Conservation (phyloP, 306 rosid species). For the Vigna radiata region DNA sequence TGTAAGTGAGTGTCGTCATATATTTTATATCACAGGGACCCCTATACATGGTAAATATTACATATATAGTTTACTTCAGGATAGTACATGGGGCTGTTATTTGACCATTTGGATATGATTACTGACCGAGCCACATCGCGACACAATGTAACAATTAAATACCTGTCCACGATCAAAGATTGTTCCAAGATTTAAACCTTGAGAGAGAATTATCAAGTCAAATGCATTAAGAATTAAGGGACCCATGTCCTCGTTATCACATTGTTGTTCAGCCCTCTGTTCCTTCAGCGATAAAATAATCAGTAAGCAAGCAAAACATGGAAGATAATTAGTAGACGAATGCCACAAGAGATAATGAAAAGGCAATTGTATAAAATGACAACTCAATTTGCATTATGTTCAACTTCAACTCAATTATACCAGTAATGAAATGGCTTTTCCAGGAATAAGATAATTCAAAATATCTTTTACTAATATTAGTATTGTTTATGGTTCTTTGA, state of each 20-base stretch:
- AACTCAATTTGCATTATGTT: conserved; percentile 4
- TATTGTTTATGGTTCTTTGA: conserved; percentile 23
- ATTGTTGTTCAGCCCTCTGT: conserved; percentile 54
- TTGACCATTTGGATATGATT: background rate
- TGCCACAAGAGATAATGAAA: background rate
- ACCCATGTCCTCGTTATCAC: conserved; percentile 65
- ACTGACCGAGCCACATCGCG: conserved; percentile 2
- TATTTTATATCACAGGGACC: background rate
- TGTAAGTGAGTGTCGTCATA: conserved; percentile 9
- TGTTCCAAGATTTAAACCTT: conserved; percentile 88
- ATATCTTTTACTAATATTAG: background rate
- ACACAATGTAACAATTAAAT: conserved; percentile 27
- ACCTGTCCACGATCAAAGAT: conserved; percentile 84
- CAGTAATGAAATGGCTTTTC: conserved; percentile 26
- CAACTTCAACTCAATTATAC: conserved; percentile 5
- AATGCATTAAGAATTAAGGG: conserved; percentile 89
- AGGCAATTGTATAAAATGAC: background rate
- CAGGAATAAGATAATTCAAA: conserved; percentile 22
- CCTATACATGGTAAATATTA: background rate
- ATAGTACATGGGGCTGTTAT: background rate
- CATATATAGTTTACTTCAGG: conserved; percentile 19
- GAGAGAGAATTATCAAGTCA: conserved; percentile 84
- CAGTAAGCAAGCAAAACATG: conserved; percentile 33
- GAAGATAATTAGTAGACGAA: conserved; percentile 28
- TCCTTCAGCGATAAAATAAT: conserved; percentile 56